phyloP scores from a whole-genome alignment of 306 rosid genomes.

The Hylodesmum podocarpum region DNA sequence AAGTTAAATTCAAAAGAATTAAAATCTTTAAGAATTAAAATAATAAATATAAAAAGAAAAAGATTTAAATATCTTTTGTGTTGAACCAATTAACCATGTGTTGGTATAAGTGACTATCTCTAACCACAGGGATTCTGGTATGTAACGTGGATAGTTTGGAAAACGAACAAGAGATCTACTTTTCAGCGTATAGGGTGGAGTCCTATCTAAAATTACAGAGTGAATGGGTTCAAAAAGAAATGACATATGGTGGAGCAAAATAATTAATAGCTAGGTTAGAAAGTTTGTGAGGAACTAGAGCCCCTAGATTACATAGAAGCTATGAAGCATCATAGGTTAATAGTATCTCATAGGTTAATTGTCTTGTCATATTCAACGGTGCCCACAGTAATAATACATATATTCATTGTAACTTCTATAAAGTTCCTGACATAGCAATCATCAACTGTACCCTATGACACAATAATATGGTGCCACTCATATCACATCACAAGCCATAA shows the following conservation, averaged over 20 bases:
- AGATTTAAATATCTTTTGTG: too few relatives aligned
- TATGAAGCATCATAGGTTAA: neutral
- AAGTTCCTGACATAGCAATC: neutral
- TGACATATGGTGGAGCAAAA: neutral
- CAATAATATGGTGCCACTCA: neutral
- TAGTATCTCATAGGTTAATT: neutral
- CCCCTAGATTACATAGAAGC: neutral
- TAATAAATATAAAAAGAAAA: too few relatives aligned
- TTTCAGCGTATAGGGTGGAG: neutral
- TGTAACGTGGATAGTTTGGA: neutral
- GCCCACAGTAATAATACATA: neutral
- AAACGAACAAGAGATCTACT: neutral
- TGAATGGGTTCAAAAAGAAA: neutral
- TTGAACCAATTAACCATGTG: too few relatives aligned
- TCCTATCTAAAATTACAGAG: too few relatives aligned
- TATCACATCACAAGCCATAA: neutral
- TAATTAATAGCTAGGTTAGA: neutral
- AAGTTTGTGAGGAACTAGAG: neutral
- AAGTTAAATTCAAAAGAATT: too few relatives aligned
- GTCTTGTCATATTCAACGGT: conserved; percentile 10
- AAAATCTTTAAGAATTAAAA: too few relatives aligned
- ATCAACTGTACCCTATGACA: neutral
- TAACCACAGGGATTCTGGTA: neutral
- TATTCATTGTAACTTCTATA: neutral
- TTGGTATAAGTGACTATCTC: too few relatives aligned